These are phyloP conservation scores for Ceratobasidium sp. DNA, from an alignment of 1,284 basidiomycete genomes.

Conservation along the genomic window DNA sequence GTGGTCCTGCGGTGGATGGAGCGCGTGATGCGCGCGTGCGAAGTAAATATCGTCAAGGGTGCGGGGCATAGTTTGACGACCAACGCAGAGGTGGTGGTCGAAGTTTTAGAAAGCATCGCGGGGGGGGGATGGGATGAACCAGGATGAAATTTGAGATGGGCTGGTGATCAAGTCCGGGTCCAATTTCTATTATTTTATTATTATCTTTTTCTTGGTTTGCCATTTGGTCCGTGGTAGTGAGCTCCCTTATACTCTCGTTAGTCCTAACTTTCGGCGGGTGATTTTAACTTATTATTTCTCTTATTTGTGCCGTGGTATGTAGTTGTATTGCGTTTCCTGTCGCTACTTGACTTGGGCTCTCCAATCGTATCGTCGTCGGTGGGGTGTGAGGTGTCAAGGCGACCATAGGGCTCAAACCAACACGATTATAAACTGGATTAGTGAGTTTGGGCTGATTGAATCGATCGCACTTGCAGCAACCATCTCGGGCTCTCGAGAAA, in stretches of 20 bases:
- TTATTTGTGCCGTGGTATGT: conserved; percentile 40
- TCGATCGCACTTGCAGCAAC: too few relatives aligned
- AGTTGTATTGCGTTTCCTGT: conserved; percentile 43
- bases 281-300: neutral
- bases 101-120: conserved; percentile 76
- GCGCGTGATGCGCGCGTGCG: conserved; percentile 81
- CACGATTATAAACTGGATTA: too few relatives aligned
- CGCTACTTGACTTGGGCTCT: conserved; percentile 31
- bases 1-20: conserved; percentile 95
- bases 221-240: neutral
- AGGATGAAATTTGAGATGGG: conserved; percentile 1
- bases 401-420: too few relatives aligned
- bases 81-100: conserved; percentile 84
- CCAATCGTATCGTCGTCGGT: conserved; percentile 29
- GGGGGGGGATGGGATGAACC: conserved; percentile 52
- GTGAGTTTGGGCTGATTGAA: too few relatives aligned
- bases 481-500: too few relatives aligned
- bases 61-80: conserved; percentile 96
- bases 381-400: too few relatives aligned
- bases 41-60: conserved; percentile 83
- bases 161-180: neutral
- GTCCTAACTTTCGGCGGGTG: conserved; percentile 7
- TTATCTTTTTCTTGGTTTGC: conserved; percentile 20
- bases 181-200: conserved; percentile 3
- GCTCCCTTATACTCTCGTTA: conserved; percentile 5